Evolutionary conservation across 192 early-diverging fungal genomes (phyloP), one percentile per base, ranked within the genome.

Genomic region (Linnemannia exigua): DNA sequence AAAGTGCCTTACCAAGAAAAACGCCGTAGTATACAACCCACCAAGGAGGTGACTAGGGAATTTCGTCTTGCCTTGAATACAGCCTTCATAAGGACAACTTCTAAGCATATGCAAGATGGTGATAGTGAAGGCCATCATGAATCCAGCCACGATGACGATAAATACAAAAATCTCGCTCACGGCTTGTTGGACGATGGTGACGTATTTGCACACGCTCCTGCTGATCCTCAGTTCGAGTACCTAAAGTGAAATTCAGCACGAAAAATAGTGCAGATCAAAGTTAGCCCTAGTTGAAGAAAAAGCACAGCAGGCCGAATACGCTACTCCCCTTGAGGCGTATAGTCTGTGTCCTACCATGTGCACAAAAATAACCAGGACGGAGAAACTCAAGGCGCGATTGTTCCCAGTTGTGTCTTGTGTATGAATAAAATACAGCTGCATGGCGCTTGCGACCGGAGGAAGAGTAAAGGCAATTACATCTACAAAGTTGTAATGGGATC

Each of bases 341-440:
- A n/a, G n/a, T n/a, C n/a, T n/a, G n/a, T n/a, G n/a, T n/a, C 80
- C 70, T 68, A 77, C 81, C 58, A 82, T 6, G 19, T 82, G 81
- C 1, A 48, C 14, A 36, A 71, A 82, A 11, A 77, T 33, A 4
- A 77, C 5, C 5, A 82, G 22, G n/a, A 82, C 52, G 0, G 81
- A 61, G 25, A 77, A 82, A 36, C 81, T 82, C 2, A 82, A 19
- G 1, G 67, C 58, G 11, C 81, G 69, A 0, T 69, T 58, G 48
- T 82, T 72, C 1, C 71, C 61, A 7, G 22, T 11, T 0, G 5
- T 33, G 14, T 70, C 51, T 1, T 38, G 48, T 22, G 35, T 22
- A 3, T 37, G 15, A 35, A 66, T 46, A 9, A 80, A 48, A 2
- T 72, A 12, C 11, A 82, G 16, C 22, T 66, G 79, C 41, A 75